Base-by-base conservation (phyloP, 169 alveolate species). In the Plasmodium billcollinsi region DNA sequence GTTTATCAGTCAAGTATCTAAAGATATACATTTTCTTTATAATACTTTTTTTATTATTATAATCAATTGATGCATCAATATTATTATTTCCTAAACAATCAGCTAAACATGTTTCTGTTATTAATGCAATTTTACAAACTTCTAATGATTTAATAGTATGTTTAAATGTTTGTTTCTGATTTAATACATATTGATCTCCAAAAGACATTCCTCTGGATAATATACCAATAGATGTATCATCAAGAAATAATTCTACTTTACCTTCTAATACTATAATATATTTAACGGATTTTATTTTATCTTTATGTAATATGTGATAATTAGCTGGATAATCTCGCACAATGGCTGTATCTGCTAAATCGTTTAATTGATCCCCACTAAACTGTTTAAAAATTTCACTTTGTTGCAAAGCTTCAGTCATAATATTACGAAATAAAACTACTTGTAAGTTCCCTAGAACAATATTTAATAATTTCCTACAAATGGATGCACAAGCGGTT, bases 131-230 rank as follows among this genome's bases (percentile, higher is more conserved):
- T 90, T 96, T 94, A 26, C 93, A 90, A 14, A 90, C 93, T 11
- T 93, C 93, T 61, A 92, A 86, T 72, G 95, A 92, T 66, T 94
- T 92, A 29, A 96, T 96, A 21, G 94, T 94, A 91, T 96, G 97
- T 20, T 74, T 83, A 73, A 97, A 96, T 39, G 96, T 96, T 20
- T 93, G 88, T 65, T 94, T 96, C n/a, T 97, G 97, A 58, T 94
- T 90, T 33, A 95, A 75, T 1, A 97, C 97, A 75, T 95, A 97
- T 73, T 97, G 97, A 88, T 98, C 99, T 3, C 99, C 99, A 73
- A 98, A 98, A 49, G 97, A 94, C 67, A 97, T 98, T 0, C 99
- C 99, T 67, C 98, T 93, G 49, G 95, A 94, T 88, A 97, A 93
- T 47, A 69, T 58, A 14, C 96, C 96, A 21, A 94, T 91, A 61